Percentiles rank a stretch among this genome's conserved stretches.
phyloP scores from a whole-genome alignment of 108 stramenopile genomes.

The Cylindrotheca closterium region DNA sequence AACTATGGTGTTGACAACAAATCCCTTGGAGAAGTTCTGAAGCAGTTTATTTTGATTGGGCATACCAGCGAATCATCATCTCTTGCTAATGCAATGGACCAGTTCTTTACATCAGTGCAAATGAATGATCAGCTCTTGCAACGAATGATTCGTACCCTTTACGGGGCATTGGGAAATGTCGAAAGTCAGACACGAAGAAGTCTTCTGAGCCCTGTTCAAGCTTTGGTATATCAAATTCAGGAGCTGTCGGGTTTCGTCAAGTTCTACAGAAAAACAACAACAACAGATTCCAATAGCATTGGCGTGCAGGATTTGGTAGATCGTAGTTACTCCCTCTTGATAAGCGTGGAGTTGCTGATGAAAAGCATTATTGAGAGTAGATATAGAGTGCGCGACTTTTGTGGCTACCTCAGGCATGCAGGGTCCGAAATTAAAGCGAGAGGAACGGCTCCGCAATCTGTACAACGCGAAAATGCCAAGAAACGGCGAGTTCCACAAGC shows the following conservation, averaged over 20 bases:
- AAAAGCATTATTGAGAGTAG: slow-evolving; percentile 57
- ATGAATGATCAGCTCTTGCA: slow-evolving; percentile 81
- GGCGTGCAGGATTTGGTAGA: slow-evolving; percentile 32
- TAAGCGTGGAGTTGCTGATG: slow-evolving; percentile 44
- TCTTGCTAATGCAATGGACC: slow-evolving; percentile 78
- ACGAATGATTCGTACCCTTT: slow-evolving; percentile 52
- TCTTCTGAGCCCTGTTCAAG: slow-evolving; percentile 57
- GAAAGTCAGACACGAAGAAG: slow-evolving; percentile 53
- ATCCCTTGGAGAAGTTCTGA: slow-evolving; percentile 33
- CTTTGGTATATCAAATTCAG: slow-evolving; percentile 55
- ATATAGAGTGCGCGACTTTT: slow-evolving; percentile 59
- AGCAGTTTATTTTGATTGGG: slow-evolving; percentile 72
- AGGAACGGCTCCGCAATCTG: slow-evolving; percentile 71
- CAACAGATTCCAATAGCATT: background rate
- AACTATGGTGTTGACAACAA: slow-evolving; percentile 56
- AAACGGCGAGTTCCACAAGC: slow-evolving; percentile 67
- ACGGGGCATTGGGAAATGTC: slow-evolving; percentile 60
- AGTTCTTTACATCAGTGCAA: slow-evolving; percentile 77
- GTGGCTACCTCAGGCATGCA: slow-evolving; percentile 69
- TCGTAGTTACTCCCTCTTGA: slow-evolving; percentile 34
- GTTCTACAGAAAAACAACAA: slow-evolving; percentile 5
- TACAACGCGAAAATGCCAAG: slow-evolving; percentile 69
- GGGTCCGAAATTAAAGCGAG: slow-evolving; percentile 73
- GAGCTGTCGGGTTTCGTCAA: slow-evolving; percentile 63
- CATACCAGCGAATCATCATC: slow-evolving; percentile 45